phyloP scores from a whole-genome alignment of 192 early-diverging fungal genomes.

The Backusella sp. region DNA sequence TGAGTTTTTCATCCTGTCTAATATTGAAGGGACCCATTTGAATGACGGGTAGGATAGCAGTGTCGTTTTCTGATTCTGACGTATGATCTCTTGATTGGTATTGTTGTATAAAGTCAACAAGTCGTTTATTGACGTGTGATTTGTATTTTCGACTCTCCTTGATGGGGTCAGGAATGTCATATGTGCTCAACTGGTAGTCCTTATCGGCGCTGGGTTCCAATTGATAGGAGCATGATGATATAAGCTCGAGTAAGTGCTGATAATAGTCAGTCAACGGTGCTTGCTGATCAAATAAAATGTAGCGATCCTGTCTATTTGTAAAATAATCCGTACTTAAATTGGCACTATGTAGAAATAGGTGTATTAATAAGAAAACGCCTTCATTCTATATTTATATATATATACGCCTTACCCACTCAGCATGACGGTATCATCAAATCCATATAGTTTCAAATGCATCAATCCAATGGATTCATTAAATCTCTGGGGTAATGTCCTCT shows the following conservation, averaged over 20 bases:
- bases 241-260: slow-evolving; percentile 57
- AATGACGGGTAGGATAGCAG: slow-evolving; percentile 74
- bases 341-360: slow-evolving; percentile 56
- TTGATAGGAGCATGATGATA: slow-evolving; percentile 65
- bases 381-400: too few relatives aligned
- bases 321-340: slow-evolving; percentile 96
- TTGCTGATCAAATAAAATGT: slow-evolving; percentile 65
- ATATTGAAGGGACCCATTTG: slow-evolving; percentile 86
- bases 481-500: slow-evolving; percentile 72
- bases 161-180: slow-evolving; percentile 55
- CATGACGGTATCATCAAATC: slow-evolving; percentile 83
- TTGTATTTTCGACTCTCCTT: slow-evolving; percentile 56
- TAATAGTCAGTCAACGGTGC: slow-evolving; percentile 68
- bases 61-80: slow-evolving; percentile 47
- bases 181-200: background rate
- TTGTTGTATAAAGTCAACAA: slow-evolving; percentile 50
- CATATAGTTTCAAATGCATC: slow-evolving; percentile 93
- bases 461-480: slow-evolving; percentile 94
- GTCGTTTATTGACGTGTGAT: slow-evolving; percentile 43
- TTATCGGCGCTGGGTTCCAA: slow-evolving; percentile 1
- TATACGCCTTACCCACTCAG: slow-evolving; percentile 65
- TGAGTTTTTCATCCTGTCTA: slow-evolving; percentile 72
- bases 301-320: slow-evolving; percentile 93
- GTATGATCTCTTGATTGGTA: slow-evolving; percentile 23
- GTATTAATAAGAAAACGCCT: too few relatives aligned